Conservation (phyloP, 225 moss, liverwort and hornwort species). For the Climacium dendroides region DNA sequence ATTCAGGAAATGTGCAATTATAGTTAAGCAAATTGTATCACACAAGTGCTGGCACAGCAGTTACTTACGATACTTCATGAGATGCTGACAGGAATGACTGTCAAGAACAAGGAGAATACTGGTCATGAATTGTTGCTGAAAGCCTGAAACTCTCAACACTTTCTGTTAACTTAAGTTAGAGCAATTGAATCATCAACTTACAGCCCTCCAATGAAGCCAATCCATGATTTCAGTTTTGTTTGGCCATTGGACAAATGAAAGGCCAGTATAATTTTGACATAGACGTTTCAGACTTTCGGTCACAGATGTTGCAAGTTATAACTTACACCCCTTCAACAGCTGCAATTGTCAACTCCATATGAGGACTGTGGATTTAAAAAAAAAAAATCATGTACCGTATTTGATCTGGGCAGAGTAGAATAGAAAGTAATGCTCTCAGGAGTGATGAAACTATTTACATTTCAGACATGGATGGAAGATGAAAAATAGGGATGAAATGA, state of each 20-base stretch:
- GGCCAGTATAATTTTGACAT: too few relatives aligned
- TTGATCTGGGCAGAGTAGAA: rapidly evolving
- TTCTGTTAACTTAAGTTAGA: not conserved
- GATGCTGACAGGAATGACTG: not conserved
- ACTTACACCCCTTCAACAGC: not conserved
- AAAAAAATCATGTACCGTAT: too few relatives aligned
- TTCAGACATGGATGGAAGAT: too few relatives aligned
- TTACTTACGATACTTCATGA: not conserved
- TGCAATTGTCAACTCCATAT: not conserved
- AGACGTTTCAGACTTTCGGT: too few relatives aligned
- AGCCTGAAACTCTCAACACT: not conserved
- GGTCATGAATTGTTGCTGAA: not conserved
- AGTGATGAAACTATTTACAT: not conserved
- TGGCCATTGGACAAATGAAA: too few relatives aligned
- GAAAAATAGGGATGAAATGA: too few relatives aligned
- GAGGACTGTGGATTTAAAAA: too few relatives aligned
- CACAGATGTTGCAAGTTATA: too few relatives aligned
- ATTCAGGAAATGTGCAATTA: not conserved
- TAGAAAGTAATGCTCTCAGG: not conserved
- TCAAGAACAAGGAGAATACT: not conserved
- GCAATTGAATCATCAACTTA: not conserved
- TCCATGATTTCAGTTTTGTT: too few relatives aligned
- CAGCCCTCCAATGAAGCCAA: too few relatives aligned
- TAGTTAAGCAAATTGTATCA: not conserved
- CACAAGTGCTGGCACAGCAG: not conserved